These are phyloP conservation scores for Mycena vitilis DNA, from an alignment of 768 basidiomycete species.

Conservation along the genomic window DNA sequence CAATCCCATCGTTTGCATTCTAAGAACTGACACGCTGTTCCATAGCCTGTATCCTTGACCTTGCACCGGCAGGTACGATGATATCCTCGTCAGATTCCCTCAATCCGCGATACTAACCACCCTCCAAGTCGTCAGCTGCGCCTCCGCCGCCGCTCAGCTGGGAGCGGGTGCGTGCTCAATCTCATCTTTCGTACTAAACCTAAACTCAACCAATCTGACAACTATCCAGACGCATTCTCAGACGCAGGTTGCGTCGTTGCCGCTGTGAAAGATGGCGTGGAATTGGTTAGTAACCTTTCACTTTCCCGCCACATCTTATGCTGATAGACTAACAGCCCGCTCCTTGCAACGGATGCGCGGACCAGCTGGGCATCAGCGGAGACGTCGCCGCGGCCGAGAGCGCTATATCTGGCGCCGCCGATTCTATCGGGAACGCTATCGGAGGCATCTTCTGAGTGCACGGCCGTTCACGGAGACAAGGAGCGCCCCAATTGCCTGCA, in stretches of 20 bases:
- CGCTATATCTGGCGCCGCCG: neutral
- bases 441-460: slow-evolving; percentile 18
- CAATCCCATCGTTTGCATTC: neutral
- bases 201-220: neutral
- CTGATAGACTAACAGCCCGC: neutral
- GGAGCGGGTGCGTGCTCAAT: neutral
- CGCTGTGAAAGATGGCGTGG: neutral
- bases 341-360: slow-evolving; percentile 19
- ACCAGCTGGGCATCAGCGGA: slow-evolving; percentile 11
- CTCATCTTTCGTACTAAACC: neutral
- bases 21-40: too few species aligned
- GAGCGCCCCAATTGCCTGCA: too few species aligned
- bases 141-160: slow-evolving; percentile 4
- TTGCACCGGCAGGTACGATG: neutral
- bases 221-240: slow-evolving; percentile 5
- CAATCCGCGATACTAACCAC: too few species aligned
- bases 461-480: neutral
- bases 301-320: neutral
- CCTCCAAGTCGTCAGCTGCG: neutral
- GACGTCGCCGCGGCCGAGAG: slow-evolving; percentile 10
- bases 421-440: slow-evolving; percentile 7
- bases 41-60: slow-evolving; percentile 16
- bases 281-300: neutral
- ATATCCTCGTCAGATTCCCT: neutral
- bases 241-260: slow-evolving; percentile 14